Evolutionary conservation across 1,139 yeast genomes (phyloP).

Genomic region (Yamadazyma blattariae): DNA sequence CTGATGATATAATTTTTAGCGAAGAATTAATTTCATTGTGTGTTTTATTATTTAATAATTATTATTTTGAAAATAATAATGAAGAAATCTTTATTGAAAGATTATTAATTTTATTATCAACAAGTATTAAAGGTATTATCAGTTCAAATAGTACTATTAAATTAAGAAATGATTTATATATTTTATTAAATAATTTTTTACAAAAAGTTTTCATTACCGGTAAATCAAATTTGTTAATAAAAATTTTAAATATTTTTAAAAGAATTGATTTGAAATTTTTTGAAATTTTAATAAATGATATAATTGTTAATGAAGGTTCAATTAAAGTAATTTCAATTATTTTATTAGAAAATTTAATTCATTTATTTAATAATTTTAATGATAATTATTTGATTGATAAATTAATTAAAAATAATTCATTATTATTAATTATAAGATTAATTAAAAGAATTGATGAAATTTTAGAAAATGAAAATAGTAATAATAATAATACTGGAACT

Average conservation of each 20-base stretch:
- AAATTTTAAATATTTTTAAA: conserved; percentile 51
- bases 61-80: conserved; percentile 48
- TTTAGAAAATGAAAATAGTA: conserved; percentile 29
- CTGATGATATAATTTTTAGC: conserved; percentile 67
- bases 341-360: conserved; percentile 66
- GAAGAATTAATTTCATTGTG: conserved; percentile 76
- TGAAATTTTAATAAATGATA: conserved; percentile 70
- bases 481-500: neutral
- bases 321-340: conserved; percentile 75
- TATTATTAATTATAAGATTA: conserved; percentile 63
- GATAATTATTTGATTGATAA: conserved; percentile 57
- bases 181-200: conserved; percentile 65
- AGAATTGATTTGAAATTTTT: conserved; percentile 62
- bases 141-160: conserved; percentile 66
- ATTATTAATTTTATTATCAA: conserved; percentile 65
- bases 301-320: conserved; percentile 75
- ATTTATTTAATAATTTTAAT: conserved; percentile 40
- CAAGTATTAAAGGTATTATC: conserved; percentile 70
- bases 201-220: conserved; percentile 44
- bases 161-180: conserved; percentile 76
- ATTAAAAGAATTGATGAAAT: conserved; percentile 68
- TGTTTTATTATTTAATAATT: conserved; percentile 66
- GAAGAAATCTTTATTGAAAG: conserved; percentile 41
- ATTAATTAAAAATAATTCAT: conserved; percentile 62
- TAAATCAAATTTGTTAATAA: conserved; percentile 35